A percentile compares a stretch with the other conserved stretches of the same genome.
phyloP scores from a whole-genome alignment of 352 stramenopile genomes.

The Aphanomyces astaci region DNA sequence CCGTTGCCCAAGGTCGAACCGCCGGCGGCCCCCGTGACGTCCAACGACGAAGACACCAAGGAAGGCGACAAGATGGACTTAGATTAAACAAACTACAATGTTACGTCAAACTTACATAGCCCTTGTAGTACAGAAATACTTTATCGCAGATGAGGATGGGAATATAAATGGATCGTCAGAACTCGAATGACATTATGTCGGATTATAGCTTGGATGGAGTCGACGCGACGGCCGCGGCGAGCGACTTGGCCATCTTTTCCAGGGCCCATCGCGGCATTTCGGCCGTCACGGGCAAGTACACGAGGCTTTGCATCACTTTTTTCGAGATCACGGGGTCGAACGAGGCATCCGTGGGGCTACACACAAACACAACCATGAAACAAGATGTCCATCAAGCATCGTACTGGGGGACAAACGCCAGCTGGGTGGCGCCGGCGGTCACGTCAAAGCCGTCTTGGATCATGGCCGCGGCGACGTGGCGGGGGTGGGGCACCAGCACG shows the following conservation, averaged over 20 bases:
- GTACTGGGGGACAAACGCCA: slow-evolving; percentile 62
- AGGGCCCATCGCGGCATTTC: slow-evolving; percentile 72
- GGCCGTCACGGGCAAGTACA: slow-evolving; percentile 69
- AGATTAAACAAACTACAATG: too few relatives aligned
- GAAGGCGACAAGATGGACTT: slow-evolving; percentile 81
- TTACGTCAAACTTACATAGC: too few relatives aligned
- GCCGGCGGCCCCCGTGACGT: slow-evolving; percentile 33
- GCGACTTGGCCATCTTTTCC: slow-evolving; percentile 63
- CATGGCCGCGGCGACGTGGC: slow-evolving; percentile 54
- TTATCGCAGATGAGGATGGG: too few relatives aligned
- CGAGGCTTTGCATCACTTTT: slow-evolving; percentile 65
- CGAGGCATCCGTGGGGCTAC: slow-evolving; percentile 37
- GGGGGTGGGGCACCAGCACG: slow-evolving; percentile 51
- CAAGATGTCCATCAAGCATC: neutral
- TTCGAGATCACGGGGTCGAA: slow-evolving; percentile 59
- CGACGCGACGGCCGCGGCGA: slow-evolving; percentile 36
- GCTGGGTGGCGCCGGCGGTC: slow-evolving; percentile 61
- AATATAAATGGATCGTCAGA: too few relatives aligned
- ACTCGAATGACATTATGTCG: neutral
- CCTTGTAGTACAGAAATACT: too few relatives aligned
- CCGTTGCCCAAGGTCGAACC: slow-evolving; percentile 73
- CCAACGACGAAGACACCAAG: slow-evolving; percentile 35
- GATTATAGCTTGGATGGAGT: slow-evolving; percentile 16
- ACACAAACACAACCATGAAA: neutral
- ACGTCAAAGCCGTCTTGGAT: slow-evolving; percentile 74